Evolutionary conservation across 345 rosid species (phyloP), one percentile per base, ranked within the genome.

Genomic region (Passiflora organensis): DNA sequence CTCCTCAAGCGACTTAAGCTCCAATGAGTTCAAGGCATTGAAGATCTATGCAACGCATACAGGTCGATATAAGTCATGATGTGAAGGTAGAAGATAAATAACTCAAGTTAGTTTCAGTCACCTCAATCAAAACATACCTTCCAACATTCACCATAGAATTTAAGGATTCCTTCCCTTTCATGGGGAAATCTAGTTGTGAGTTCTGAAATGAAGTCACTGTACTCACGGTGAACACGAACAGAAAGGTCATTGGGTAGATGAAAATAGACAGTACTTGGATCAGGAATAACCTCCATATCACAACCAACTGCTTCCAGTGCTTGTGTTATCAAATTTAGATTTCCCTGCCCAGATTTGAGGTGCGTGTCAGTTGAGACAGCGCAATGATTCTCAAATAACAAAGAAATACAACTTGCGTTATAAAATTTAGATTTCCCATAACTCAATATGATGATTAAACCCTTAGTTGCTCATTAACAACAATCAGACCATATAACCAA

Each of bases 201-300:
- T 24, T 89, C 95, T 39, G 62, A 17, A 52, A 89, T 55, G 60
- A 89, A 93, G 24, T 86, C 86, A 41, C 37, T 48, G 55, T 84
- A 89, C 50, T 82, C 95, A 72, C 73, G 77, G 81, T 86, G 94
- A 55, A 89, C 82, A 36, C 6, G 87, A 62, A 89, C 79, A 37
- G 91, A 89, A 46, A 93, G 89, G 63, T 77, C 44, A 65, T 72
- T 75, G 6, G 94, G 95, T 51, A 86, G 87, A 76, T 89, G 96
- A 80, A 82, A 93, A 86, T 93, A 94, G 59, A 93, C 95, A 24
- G 96, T 89, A 8, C 85, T 86, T 11, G 91, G 99, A 72, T 93
- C 95, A 52, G 95, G 96, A 71, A 93, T 80, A 62, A 86, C 94
- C 71, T 86, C 83, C 95, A 93, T 78, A 74, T 82, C 61, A 70